These are phyloP conservation scores for Triadica sebifera DNA, from an alignment of 345 rosid genomes.

Conservation along the genomic window DNA sequence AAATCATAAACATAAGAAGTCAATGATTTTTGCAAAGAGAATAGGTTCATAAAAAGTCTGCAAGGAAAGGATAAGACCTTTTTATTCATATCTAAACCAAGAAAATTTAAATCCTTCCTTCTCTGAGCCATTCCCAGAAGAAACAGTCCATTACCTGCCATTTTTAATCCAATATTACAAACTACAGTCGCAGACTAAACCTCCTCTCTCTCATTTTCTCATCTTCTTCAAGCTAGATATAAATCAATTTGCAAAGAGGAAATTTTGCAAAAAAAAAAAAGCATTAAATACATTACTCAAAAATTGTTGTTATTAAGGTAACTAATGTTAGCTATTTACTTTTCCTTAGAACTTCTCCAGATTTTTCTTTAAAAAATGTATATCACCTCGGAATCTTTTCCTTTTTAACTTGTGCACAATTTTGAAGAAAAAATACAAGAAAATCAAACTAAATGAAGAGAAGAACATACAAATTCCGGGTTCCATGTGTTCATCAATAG, in stretches of 20 bases:
- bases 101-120: conserved; percentile 52
- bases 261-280: background rate
- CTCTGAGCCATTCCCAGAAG: conserved; percentile 60
- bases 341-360: background rate
- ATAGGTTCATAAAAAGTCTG: background rate
- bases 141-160: conserved; percentile 63
- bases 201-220: background rate
- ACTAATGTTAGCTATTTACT: background rate
- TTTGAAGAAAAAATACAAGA: background rate
- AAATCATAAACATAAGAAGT: background rate
- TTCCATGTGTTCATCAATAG: background rate
- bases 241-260: conserved; percentile 1
- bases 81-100: conserved; percentile 60
- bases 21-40: conserved; percentile 12
- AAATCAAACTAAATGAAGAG: background rate
- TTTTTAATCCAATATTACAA: conserved; percentile 12
- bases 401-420: background rate
- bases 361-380: background rate
- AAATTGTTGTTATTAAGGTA: too few species aligned
- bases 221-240: conserved; percentile 6
- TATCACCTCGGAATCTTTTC: background rate
- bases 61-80: conserved; percentile 40
- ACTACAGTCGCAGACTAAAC: background rate
- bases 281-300: background rate
- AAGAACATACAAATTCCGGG: background rate